Evolutionary conservation across 2,329 filamentous ascomycete genomes (phyloP).

Genomic region (Cordyceps militaris): DNA sequence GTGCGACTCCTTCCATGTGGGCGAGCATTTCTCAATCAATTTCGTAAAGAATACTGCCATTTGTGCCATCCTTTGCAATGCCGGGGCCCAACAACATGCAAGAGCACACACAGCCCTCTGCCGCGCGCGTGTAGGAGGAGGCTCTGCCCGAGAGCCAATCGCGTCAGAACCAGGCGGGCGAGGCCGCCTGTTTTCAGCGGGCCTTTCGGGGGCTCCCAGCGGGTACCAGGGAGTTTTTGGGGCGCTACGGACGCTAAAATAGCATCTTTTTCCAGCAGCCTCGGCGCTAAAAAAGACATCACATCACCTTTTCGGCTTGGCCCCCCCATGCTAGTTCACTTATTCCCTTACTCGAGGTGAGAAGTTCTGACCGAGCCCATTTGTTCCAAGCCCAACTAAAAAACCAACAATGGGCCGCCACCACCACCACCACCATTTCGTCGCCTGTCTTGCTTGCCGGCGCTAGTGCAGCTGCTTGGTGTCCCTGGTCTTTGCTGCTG

Average conservation of each 20-base stretch:
- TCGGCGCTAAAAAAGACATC: not conserved
- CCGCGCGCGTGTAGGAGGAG: too few species aligned
- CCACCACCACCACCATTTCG: not conserved
- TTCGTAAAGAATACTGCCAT: too few species aligned
- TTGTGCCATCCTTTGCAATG: too few species aligned
- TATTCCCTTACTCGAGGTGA: not conserved
- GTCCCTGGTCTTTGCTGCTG: not conserved
- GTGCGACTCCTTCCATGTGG: too few species aligned
- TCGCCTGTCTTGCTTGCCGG: not conserved
- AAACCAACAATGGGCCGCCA: slow-evolving; percentile 5
- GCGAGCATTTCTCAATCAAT: too few species aligned
- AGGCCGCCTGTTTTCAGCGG: too few species aligned
- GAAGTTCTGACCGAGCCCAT: not conserved
- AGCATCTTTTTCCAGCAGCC: not conserved
- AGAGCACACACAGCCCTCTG: too few species aligned
- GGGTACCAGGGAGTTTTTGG: not conserved
- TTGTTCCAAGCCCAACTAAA: slow-evolving; percentile 4
- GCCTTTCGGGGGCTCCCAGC: not conserved
- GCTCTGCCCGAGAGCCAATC: too few species aligned
- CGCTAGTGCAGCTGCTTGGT: slow-evolving; percentile 8
- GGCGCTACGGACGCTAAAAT: not conserved
- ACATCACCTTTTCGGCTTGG: too few species aligned
- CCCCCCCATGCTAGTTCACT: not conserved
- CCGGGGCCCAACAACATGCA: too few species aligned
- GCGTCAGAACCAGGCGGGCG: too few species aligned